Percentiles rank a stretch among this genome's conserved stretches.
These are phyloP conservation scores for Alternaria sp. DNA, from an alignment of 2,329 filamentous ascomycete genomes.

Conservation along the genomic window DNA sequence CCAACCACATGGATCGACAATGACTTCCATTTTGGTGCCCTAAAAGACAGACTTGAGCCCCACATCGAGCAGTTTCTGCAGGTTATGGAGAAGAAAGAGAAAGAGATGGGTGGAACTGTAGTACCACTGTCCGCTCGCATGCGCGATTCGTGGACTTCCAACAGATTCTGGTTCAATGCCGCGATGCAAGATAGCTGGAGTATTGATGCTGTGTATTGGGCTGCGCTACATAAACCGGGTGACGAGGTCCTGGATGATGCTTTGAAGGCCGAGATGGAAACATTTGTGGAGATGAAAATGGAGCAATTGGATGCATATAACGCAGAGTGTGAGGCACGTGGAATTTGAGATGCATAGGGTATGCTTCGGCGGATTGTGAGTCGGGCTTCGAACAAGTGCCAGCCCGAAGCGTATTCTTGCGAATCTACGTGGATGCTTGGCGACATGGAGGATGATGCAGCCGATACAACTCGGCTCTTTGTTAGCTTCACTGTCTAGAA, in stretches of 20 bases:
- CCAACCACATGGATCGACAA: neutral
- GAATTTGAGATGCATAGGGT: neutral
- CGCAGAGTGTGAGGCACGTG: neutral
- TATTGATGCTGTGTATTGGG: slow-evolving; percentile 34
- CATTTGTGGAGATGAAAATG: slow-evolving; percentile 19
- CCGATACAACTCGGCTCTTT: neutral
- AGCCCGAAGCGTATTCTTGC: no score
- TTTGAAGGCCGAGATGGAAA: slow-evolving; percentile 8
- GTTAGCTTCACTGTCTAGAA: neutral
- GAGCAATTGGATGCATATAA: slow-evolving; percentile 20
- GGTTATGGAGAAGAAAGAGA: neutral
- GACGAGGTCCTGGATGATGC: slow-evolving; percentile 12
- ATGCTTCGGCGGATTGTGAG: no score
- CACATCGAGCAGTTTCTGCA: neutral
- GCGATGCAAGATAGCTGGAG: neutral
- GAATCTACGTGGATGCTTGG: no score
- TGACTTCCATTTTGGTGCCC: neutral
- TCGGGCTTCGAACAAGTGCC: no score
- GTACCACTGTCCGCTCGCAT: neutral
- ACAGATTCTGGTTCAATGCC: neutral
- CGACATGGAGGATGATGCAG: no score
- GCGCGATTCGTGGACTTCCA: neutral
- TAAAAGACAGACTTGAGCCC: neutral
- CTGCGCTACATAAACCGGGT: slow-evolving; percentile 14
- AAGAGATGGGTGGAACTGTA: neutral